Evolutionary conservation across 1,139 yeast species (phyloP), one percentile per base, ranked within the genome.

Genomic region (Nakaseomyces delphensis): DNA sequence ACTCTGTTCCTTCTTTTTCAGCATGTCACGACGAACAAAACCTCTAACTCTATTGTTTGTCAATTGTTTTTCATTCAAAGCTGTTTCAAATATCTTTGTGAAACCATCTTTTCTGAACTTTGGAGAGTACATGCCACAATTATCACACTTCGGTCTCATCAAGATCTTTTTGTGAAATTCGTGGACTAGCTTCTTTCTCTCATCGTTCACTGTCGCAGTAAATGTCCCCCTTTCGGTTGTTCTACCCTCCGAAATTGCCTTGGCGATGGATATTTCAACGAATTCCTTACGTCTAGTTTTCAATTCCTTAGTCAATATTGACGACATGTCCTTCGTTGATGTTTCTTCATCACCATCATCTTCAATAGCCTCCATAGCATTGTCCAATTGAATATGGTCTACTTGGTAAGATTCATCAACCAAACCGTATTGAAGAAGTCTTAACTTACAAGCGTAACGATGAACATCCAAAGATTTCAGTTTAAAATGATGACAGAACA

Each of bases 51-150:
- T 71, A 68, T 91, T 91, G 64, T 82, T 81, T 46, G 83, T 70
- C 51, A 75, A 58, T 61, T 89, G 96, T 63, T 85, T 85, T 41
- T 84, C 95, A 42, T 74, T 74, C 55, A 93, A 71, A 5, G 94
- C 79, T 51, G 80, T 80, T 67, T 91, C 97, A 55, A 93, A 93
- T 49, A 93, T 78, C 68, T 93, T 93, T 46, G 91, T 77, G 59
- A 79, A 83, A 0, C 98, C 98, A 62, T 93, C 98, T 60, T 89
- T 91, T 69, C 98, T 78, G 71, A 81, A 91, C 36, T 81, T 72
- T 43, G 98, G 97, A 36, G 96, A 86, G 63, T 73, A 84, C 95
- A 89, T 84, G 40, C 87, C 85, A 74, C 99, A 93, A 65, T 87
- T 87, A 59, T 84, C 94, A 75, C 99, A 93, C 64, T 80, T 83